These are phyloP conservation scores for Helianthus tuberosus DNA, from an alignment of 129 eudicot genomes.

Conservation along the genomic window DNA sequence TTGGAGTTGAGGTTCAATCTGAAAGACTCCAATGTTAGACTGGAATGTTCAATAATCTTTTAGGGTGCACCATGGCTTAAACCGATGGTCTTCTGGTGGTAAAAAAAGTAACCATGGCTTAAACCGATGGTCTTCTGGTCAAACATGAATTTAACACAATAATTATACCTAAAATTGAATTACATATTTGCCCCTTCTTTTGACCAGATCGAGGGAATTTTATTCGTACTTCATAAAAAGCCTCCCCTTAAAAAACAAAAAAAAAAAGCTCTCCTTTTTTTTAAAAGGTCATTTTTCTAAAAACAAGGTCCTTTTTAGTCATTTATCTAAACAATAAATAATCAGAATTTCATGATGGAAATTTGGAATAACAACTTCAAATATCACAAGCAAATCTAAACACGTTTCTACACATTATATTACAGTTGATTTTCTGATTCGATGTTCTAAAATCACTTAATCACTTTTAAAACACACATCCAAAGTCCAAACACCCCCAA, in stretches of 20 bases:
- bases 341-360: background rate
- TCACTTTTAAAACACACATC: background rate
- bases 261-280: background rate
- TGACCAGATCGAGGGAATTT: background rate
- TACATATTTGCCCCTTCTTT: background rate
- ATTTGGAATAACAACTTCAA: background rate
- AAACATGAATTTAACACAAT: background rate
- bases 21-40: slow-evolving; percentile 31
- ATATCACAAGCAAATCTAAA: background rate
- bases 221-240: background rate
- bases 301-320: background rate
- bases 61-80: background rate
- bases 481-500: background rate
- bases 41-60: background rate
- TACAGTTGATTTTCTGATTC: background rate
- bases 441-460: background rate
- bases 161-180: background rate
- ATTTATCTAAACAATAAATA: background rate
- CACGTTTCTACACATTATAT: background rate
- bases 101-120: background rate
- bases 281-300: background rate
- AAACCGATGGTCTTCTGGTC: background rate
- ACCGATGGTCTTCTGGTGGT: background rate
- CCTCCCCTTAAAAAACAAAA: too few species aligned
- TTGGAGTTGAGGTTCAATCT: slow-evolving; percentile 90